Evolutionary conservation across 768 basidiomycete genomes (phyloP).

Genomic region (Boletus insuetus): DNA sequence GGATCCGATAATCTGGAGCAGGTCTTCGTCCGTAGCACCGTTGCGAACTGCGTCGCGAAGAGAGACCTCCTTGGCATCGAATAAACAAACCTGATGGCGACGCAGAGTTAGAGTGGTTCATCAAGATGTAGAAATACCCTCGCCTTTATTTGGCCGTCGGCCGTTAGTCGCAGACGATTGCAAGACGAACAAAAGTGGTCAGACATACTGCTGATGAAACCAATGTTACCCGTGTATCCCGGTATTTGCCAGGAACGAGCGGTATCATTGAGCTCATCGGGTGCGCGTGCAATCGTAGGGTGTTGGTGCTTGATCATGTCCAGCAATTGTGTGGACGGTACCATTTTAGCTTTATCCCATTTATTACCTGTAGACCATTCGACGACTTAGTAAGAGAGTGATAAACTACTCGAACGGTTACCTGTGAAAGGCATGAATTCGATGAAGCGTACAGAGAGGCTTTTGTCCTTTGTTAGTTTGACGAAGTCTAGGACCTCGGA

Average conservation of each 20-base stretch:
- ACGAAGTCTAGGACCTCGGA: conserved; percentile 78
- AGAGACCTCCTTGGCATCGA: conserved; percentile 81
- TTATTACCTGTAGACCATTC: conserved; percentile 54
- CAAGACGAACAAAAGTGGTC: conserved; percentile 89
- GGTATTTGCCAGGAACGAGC: conserved; percentile 76
- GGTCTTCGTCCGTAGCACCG: conserved; percentile 60
- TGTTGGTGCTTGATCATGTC: conserved; percentile 45
- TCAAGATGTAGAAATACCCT: conserved; percentile 4
- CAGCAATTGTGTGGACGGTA: conserved; percentile 69
- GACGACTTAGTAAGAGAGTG: conserved; percentile 1
- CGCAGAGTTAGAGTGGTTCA: conserved; percentile 1
- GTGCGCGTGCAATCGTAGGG: conserved; percentile 50
- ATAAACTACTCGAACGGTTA: conserved; percentile 27
- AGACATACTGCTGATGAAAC: conserved; percentile 93
- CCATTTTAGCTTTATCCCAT: conserved; percentile 81
- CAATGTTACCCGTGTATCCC: conserved; percentile 65
- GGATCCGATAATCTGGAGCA: conserved; percentile 57
- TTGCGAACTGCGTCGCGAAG: conserved; percentile 70
- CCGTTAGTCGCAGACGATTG: conserved; percentile 81
- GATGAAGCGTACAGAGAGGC: conserved; percentile 78
- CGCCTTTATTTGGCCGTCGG: conserved; percentile 88
- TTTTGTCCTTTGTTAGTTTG: conserved; percentile 62
- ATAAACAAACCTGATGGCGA: conserved; percentile 70
- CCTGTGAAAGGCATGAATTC: conserved; percentile 95
- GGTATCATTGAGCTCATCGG: conserved; percentile 77